These are phyloP conservation scores for Diplosphaera chodatii DNA, from an alignment of 139 green algal species.

Conservation along the genomic window DNA sequence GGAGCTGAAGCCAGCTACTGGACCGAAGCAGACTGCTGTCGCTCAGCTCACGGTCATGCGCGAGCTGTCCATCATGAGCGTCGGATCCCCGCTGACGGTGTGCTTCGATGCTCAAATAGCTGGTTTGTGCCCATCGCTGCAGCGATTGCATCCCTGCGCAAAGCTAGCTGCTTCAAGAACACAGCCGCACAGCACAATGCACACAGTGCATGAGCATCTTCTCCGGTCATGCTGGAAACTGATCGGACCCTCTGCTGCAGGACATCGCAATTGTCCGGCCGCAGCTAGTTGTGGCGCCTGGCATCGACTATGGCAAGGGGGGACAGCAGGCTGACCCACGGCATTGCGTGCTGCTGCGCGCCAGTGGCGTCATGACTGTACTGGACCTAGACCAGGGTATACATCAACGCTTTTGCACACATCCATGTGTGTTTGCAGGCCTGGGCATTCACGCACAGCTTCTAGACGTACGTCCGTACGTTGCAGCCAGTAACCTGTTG, in stretches of 20 bases:
- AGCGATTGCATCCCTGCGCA: no score
- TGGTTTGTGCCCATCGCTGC: no score
- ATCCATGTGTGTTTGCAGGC: no score
- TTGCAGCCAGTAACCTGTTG: no score
- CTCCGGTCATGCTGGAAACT: no score
- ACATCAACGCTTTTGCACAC: no score
- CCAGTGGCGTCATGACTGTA: slow-evolving; percentile 74
- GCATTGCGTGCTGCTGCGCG: slow-evolving; percentile 78
- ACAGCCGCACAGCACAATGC: no score
- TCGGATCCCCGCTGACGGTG: slow-evolving; percentile 39
- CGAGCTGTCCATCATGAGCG: slow-evolving; percentile 77
- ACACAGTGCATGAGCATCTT: no score
- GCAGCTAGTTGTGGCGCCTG: neutral
- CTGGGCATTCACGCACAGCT: no score
- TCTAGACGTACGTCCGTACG: no score
- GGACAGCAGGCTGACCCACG: slow-evolving; percentile 6
- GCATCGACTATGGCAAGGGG: neutral
- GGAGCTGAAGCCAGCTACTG: slow-evolving; percentile 42
- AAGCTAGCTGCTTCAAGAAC: no score
- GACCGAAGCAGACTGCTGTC: slow-evolving; percentile 24
- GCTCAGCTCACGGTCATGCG: slow-evolving; percentile 49
- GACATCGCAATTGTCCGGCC: slow-evolving; percentile 35
- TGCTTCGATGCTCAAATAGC: neutral
- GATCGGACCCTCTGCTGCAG: no score
- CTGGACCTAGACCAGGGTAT: slow-evolving; percentile 75